These are phyloP conservation scores for Mallotus nudiflorus DNA, from an alignment of 345 rosid species.

Conservation along the genomic window DNA sequence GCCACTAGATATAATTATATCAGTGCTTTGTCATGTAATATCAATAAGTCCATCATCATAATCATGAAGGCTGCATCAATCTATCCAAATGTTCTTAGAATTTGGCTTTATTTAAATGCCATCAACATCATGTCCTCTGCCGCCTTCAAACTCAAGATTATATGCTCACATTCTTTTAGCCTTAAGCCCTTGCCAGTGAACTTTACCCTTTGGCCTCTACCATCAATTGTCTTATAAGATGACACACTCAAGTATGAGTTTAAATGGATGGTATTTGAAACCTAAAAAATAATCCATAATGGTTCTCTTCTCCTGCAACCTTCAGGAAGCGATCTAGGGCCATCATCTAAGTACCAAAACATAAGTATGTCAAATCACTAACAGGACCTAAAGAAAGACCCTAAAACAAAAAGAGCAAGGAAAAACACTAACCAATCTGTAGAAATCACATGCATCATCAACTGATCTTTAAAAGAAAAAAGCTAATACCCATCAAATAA, in stretches of 20 bases:
- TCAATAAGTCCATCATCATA: constrained; percentile 94
- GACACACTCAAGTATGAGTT: constrained; percentile 61
- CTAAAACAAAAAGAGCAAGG: not conserved
- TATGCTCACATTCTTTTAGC: constrained; percentile 78
- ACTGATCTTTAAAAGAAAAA: not conserved
- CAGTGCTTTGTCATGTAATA: constrained; percentile 89
- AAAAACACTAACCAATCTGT: not conserved
- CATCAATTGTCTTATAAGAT: constrained; percentile 92
- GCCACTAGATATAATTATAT: constrained; percentile 77
- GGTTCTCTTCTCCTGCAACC: constrained; percentile 77
- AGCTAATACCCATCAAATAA: not conserved
- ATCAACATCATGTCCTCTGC: constrained; percentile 81
- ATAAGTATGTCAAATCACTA: not conserved
- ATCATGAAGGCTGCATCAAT: constrained; percentile 83
- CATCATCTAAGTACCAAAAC: constrained; percentile 54
- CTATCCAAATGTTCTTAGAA: constrained; percentile 83
- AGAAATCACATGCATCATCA: not conserved
- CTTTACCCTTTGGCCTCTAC: constrained; percentile 81
- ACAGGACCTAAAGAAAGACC: not conserved
- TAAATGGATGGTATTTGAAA: constrained; percentile 72
- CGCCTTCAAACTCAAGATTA: constrained; percentile 88
- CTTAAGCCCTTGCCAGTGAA: constrained; percentile 84
- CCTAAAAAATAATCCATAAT: too few species aligned
- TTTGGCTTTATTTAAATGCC: constrained; percentile 95
- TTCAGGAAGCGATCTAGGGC: constrained; percentile 79